Conservation (phyloP, 2,329 filamentous ascomycete genomes). For the Canariomyces notabilis region DNA sequence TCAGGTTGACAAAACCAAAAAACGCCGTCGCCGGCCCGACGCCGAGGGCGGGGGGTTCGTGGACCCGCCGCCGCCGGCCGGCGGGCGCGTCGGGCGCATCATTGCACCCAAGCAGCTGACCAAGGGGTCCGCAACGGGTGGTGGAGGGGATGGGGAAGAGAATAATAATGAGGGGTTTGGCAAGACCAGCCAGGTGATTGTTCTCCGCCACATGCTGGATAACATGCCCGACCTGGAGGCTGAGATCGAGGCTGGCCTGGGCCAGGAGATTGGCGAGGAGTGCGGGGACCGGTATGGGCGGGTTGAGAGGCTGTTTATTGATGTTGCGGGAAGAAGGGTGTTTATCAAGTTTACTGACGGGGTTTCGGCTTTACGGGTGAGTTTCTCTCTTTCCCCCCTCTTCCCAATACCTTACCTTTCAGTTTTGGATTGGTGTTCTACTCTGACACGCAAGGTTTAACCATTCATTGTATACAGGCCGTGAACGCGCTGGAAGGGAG, state of each 20-base stretch:
- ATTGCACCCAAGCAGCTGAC: constrained; percentile 69
- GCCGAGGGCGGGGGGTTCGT: constrained; percentile 74
- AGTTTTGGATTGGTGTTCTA: not conserved
- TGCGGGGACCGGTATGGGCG: constrained; percentile 85
- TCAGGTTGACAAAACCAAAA: constrained; percentile 82
- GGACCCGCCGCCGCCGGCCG: too few species aligned
- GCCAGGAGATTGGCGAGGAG: constrained; percentile 94
- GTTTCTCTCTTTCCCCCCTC: constrained; percentile 30
- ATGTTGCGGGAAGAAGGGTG: constrained; percentile 60
- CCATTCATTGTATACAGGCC: constrained; percentile 47
- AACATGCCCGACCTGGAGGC: constrained; percentile 68
- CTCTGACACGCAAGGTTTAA: not conserved
- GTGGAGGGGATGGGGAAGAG: constrained; percentile 6
- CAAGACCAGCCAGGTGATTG: constrained; percentile 74
- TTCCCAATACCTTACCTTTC: not conserved
- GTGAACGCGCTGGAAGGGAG: constrained; percentile 86
- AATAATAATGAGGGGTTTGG: constrained; percentile 45
- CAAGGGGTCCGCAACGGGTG: constrained; percentile 33
- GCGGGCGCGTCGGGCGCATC: constrained; percentile 70
- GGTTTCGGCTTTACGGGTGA: constrained; percentile 76
- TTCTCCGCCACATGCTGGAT: constrained; percentile 79
- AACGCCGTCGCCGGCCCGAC: constrained; percentile 73
- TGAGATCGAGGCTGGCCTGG: constrained; percentile 71
- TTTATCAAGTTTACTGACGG: constrained; percentile 91
- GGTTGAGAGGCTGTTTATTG: constrained; percentile 74